These are phyloP conservation scores for Suhomyces ambrosiae DNA, from an alignment of 1,139 yeast genomes.

Conservation along the genomic window DNA sequence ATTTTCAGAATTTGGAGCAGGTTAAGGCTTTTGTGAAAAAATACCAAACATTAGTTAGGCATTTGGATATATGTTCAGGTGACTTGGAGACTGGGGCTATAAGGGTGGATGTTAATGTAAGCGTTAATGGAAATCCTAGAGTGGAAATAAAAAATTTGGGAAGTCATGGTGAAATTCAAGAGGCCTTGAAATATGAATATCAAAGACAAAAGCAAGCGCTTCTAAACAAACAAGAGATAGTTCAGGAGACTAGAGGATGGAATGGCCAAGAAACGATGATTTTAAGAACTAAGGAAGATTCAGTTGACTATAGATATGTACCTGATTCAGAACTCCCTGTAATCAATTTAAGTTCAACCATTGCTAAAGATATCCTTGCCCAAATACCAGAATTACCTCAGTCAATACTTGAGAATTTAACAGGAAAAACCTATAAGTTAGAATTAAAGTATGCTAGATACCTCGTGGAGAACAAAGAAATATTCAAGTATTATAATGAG, in stretches of 20 bases:
- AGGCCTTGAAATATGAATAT: slow-evolving; percentile 78
- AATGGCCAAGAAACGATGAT: slow-evolving; percentile 68
- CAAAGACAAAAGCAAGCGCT: slow-evolving; percentile 59
- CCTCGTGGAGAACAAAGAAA: slow-evolving; percentile 46
- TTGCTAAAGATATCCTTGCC: slow-evolving; percentile 35
- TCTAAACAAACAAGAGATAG: slow-evolving; percentile 30
- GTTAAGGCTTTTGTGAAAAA: slow-evolving; percentile 81
- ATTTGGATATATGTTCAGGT: slow-evolving; percentile 77
- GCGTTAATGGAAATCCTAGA: slow-evolving; percentile 68
- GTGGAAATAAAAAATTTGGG: slow-evolving; percentile 90
- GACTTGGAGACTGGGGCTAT: slow-evolving; percentile 94
- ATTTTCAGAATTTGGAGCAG: slow-evolving; percentile 66
- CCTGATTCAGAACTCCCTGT: slow-evolving; percentile 89
- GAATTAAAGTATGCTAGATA: slow-evolving; percentile 73
- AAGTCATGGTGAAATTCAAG: slow-evolving; percentile 75
- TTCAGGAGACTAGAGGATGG: slow-evolving; percentile 91
- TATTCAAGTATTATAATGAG: slow-evolving; percentile 54
- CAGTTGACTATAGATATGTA: slow-evolving; percentile 87
- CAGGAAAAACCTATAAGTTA: slow-evolving; percentile 54
- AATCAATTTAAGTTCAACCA: slow-evolving; percentile 46
- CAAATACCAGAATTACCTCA: slow-evolving; percentile 70
- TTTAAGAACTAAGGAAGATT: slow-evolving; percentile 74
- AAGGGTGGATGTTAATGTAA: slow-evolving; percentile 90
- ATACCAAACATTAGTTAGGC: slow-evolving; percentile 70
- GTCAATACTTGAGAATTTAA: slow-evolving; percentile 50